Conservation (phyloP, 345 rosid species). For the Euclidium syriacum region DNA sequence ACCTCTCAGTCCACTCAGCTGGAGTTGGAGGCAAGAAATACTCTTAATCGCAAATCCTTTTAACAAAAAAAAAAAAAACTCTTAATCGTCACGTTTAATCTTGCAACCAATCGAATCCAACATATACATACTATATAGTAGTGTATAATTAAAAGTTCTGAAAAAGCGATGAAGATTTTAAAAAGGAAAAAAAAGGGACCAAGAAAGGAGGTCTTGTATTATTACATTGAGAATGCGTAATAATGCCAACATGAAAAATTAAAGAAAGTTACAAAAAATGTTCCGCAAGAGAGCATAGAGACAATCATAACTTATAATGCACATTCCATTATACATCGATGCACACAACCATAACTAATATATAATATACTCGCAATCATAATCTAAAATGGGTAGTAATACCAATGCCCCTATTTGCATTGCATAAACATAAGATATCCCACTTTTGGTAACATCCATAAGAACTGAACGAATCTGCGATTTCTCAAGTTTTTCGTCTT, state of each 20-base stretch:
- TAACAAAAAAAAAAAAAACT: no score
- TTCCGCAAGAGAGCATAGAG: conserved; percentile 7
- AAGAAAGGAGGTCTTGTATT: conserved; percentile 28
- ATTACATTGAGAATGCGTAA: conserved; percentile 39
- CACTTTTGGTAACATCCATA: background rate
- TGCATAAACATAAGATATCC: background rate
- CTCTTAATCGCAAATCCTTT: no score
- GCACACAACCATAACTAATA: background rate
- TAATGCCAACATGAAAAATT: conserved; percentile 21
- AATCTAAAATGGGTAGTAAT: background rate
- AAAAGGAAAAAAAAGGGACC: conserved; percentile 21
- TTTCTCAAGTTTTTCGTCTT: background rate
- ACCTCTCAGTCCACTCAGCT: no score
- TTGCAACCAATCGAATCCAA: background rate
- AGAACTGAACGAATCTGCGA: background rate
- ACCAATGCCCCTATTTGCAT: background rate
- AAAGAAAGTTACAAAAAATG: background rate
- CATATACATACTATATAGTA: conserved; percentile 13
- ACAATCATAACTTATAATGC: conserved; percentile 23
- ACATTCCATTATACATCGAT: conserved; percentile 19
- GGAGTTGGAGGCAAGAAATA: no score
- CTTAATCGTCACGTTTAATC: no score
- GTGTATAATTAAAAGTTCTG: background rate
- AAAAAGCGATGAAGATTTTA: conserved; percentile 17
- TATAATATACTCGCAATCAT: no score